phyloP scores from a whole-genome alignment of 2,329 filamentous ascomycete species.

The Neofusicoccum sp. region DNA sequence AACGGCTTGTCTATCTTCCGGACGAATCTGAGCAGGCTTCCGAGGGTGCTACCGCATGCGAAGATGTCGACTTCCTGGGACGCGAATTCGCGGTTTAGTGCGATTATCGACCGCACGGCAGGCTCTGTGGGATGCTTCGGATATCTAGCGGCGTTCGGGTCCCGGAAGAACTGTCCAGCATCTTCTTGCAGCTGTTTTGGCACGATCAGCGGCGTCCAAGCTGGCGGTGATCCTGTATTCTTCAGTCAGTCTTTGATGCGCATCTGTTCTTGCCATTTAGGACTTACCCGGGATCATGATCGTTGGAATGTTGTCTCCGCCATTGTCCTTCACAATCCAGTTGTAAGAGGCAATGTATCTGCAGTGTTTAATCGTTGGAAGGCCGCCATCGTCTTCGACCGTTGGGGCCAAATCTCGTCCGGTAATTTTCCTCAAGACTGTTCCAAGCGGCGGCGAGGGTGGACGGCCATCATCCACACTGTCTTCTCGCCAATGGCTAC shows the following conservation, averaged over 20 bases:
- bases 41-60: slow-evolving; percentile 63
- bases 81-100: slow-evolving; percentile 40
- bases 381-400: neutral
- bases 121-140: slow-evolving; percentile 56
- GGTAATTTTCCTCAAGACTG: slow-evolving; percentile 29
- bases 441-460: slow-evolving; percentile 34
- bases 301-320: slow-evolving; percentile 33
- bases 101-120: slow-evolving; percentile 48
- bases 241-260: neutral
- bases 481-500: no score
- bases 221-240: slow-evolving; percentile 52
- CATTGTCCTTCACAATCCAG: slow-evolving; percentile 45
- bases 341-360: slow-evolving; percentile 56
- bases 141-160: slow-evolving; percentile 56
- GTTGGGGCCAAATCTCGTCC: slow-evolving; percentile 19
- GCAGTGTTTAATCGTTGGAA: slow-evolving; percentile 40
- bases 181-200: slow-evolving; percentile 47
- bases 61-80: slow-evolving; percentile 55
- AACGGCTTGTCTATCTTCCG: slow-evolving; percentile 53
- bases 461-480: neutral
- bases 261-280: neutral
- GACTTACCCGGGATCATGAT: slow-evolving; percentile 51
- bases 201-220: slow-evolving; percentile 50
- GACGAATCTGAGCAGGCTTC: slow-evolving; percentile 62
- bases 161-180: slow-evolving; percentile 54